phyloP scores from a whole-genome alignment of 176 grass and related monocot genomes.

The Avena eriantha region DNA sequence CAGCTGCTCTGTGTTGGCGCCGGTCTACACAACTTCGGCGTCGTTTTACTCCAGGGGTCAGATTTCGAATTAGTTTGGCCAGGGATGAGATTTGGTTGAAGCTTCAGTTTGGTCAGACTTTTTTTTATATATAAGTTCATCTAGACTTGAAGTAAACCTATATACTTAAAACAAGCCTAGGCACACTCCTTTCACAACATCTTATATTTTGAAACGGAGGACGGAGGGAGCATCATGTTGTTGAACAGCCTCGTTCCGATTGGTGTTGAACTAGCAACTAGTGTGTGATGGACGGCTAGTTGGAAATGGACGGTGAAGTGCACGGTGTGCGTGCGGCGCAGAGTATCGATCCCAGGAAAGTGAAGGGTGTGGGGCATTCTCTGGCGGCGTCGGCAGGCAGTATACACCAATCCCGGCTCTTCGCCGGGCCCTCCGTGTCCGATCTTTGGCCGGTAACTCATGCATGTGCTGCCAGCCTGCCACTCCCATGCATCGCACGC shows the following conservation, averaged over 20 bases:
- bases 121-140: too few relatives aligned
- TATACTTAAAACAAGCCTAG: too few relatives aligned
- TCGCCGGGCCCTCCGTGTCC: constrained; percentile 42
- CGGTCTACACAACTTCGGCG: too few relatives aligned
- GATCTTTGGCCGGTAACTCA: constrained; percentile 18
- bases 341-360: background rate
- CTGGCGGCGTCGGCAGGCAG: constrained; percentile 5
- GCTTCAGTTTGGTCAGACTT: too few relatives aligned
- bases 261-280: background rate
- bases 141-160: too few relatives aligned
- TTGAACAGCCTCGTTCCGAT: background rate
- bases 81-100: too few relatives aligned
- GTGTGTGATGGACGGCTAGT: background rate
- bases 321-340: background rate
- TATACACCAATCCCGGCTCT: background rate
- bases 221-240: too few relatives aligned
- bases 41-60: too few relatives aligned
- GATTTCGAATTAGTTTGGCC: too few relatives aligned
- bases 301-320: background rate
- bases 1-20: too few relatives aligned
- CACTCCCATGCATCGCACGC: background rate
- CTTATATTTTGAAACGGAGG: too few relatives aligned
- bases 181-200: too few relatives aligned
- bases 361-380: constrained; percentile 14
- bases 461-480: constrained; percentile 18